phyloP scores from a whole-genome alignment of 805 yeast genomes.

The Blastobotrys muscicola region DNA sequence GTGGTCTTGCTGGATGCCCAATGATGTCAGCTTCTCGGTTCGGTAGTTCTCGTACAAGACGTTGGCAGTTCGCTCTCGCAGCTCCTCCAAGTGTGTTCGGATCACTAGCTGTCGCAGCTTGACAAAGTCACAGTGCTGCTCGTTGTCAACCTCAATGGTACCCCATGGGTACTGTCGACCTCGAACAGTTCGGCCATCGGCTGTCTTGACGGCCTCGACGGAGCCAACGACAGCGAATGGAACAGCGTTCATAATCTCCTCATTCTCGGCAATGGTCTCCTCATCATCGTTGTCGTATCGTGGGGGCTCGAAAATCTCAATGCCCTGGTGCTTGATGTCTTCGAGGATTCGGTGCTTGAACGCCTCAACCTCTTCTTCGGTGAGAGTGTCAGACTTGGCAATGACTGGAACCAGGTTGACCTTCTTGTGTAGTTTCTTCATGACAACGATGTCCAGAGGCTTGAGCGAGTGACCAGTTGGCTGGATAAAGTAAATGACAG shows the following conservation, averaged over 20 bases:
- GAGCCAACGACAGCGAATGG: slow-evolving; percentile 97
- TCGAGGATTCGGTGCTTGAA: slow-evolving; percentile 72
- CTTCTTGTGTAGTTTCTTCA: slow-evolving; percentile 80
- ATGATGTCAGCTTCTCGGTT: slow-evolving; percentile 61
- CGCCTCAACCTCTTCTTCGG: slow-evolving; percentile 69
- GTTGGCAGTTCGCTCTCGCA: slow-evolving; percentile 75
- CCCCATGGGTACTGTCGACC: slow-evolving; percentile 98
- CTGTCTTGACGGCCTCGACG: slow-evolving; percentile 51
- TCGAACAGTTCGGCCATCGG: slow-evolving; percentile 73
- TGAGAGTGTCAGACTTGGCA: slow-evolving; percentile 88
- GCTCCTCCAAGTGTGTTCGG: slow-evolving; percentile 87
- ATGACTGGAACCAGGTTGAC: slow-evolving; percentile 91
- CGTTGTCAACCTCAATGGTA: slow-evolving; percentile 87
- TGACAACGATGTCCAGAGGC: slow-evolving; percentile 79
- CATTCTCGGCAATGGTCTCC: slow-evolving; percentile 59
- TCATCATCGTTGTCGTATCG: slow-evolving; percentile 76
- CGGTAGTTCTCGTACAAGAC: slow-evolving; percentile 81
- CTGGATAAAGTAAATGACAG: slow-evolving; percentile 86
- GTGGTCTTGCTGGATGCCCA: slow-evolving; percentile 90
- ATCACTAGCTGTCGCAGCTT: slow-evolving; percentile 80
- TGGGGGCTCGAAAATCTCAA: slow-evolving; percentile 69
- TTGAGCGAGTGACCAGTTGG: slow-evolving; percentile 94
- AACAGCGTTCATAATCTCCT: slow-evolving; percentile 55
- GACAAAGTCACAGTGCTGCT: slow-evolving; percentile 85
- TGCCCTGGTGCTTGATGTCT: slow-evolving; percentile 67